phyloP scores from a whole-genome alignment of 208 protist genomes.

The Naegleria gruberi region DNA sequence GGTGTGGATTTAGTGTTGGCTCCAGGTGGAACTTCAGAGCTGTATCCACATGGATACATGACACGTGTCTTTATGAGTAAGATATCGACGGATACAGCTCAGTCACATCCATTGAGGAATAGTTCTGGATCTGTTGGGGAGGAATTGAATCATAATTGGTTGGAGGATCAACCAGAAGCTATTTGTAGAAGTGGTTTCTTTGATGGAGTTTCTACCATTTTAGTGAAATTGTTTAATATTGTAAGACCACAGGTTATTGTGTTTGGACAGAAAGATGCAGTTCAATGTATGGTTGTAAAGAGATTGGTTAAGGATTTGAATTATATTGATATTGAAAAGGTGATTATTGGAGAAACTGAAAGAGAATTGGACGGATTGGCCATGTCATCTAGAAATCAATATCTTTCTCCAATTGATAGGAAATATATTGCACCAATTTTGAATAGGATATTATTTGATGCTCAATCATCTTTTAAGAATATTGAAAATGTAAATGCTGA shows the following conservation, averaged over 20 bases:
- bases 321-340: conserved; percentile 32
- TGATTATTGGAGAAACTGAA: conserved; percentile 26
- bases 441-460: neutral
- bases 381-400: conserved; percentile 35
- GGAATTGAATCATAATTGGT: conserved; percentile 22
- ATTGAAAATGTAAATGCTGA: neutral
- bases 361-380: conserved; percentile 63
- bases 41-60: conserved; percentile 34
- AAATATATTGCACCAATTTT: neutral
- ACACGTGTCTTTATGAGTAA: conserved; percentile 19
- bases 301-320: conserved; percentile 52
- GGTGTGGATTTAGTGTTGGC: conserved; percentile 38
- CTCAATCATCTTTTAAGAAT: neutral
- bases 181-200: conserved; percentile 41
- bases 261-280: conserved; percentile 64
- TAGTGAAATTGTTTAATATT: conserved; percentile 57
- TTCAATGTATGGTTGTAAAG: conserved; percentile 51
- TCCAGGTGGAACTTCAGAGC: conserved; percentile 24
- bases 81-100: neutral
- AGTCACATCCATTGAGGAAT: neutral
- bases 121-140: conserved; percentile 8
- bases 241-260: conserved; percentile 39
- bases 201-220: conserved; percentile 52
- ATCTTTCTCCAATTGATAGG: neutral
- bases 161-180: conserved; percentile 32